Evolutionary conservation across 1,284 basidiomycete genomes (phyloP).

Genomic region (Boletus hoseneyae): DNA sequence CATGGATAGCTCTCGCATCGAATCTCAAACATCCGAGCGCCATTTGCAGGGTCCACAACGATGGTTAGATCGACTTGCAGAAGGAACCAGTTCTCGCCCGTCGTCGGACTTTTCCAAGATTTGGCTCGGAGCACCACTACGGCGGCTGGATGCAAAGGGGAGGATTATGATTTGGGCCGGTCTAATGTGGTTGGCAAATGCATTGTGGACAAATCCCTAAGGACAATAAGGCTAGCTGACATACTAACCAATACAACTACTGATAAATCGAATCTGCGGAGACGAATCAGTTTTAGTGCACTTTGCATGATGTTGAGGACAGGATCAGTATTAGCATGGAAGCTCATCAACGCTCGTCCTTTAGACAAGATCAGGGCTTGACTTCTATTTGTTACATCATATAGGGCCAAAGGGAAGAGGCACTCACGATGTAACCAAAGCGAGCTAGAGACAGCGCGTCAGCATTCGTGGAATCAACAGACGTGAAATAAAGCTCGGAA

Average conservation of each 20-base stretch:
- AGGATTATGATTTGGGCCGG: conserved; percentile 36
- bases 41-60: conserved; percentile 36
- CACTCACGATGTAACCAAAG: conserved; percentile 38
- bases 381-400: conserved; percentile 80
- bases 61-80: conserved; percentile 57
- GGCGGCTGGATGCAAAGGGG: conserved; percentile 30
- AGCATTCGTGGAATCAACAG: conserved; percentile 9
- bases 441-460: conserved; percentile 1
- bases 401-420: conserved; percentile 16
- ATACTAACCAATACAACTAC: neutral
- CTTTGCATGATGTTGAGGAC: neutral
- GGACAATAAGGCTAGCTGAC: conserved; percentile 1
- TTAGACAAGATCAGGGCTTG: conserved; percentile 79
- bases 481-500: conserved; percentile 53
- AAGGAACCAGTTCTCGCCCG: conserved; percentile 30
- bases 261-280: conserved; percentile 9
- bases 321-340: conserved; percentile 81
- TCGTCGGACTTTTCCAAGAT: conserved; percentile 27
- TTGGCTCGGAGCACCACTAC: conserved; percentile 32
- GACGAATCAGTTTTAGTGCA: conserved; percentile 11
- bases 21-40: conserved; percentile 35
- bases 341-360: conserved; percentile 67
- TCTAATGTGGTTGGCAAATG: conserved; percentile 56
- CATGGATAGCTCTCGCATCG: conserved; percentile 5
- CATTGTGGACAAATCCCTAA: conserved; percentile 48